Conservation (phyloP, 1,284 basidiomycete genomes). For the Pholiota adiposa region DNA sequence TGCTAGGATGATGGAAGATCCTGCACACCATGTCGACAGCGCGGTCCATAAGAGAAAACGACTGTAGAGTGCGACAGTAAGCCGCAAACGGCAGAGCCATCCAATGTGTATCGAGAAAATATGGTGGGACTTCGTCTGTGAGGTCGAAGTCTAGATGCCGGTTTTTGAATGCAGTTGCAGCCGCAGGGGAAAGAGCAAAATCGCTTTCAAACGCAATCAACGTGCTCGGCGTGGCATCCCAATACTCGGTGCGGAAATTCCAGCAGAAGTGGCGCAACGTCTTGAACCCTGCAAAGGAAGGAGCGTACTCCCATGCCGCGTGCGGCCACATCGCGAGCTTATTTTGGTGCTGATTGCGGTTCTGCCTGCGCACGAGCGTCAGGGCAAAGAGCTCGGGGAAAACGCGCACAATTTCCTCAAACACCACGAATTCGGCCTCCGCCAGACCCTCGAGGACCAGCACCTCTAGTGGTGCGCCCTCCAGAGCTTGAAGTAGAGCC, state of each 20-base stretch:
- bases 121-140: constrained; percentile 20
- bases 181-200: constrained; percentile 7
- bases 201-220: constrained; percentile 22
- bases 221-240: constrained; percentile 25
- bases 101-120: constrained; percentile 26
- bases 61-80: constrained; percentile 20
- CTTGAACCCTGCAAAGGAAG: constrained; percentile 15
- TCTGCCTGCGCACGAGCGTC: constrained; percentile 25
- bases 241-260: constrained; percentile 26
- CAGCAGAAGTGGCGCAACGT: constrained; percentile 24
- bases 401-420: constrained; percentile 16
- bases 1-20: constrained; percentile 7
- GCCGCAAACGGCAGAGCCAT: constrained; percentile 25
- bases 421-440: constrained; percentile 17
- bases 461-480: constrained; percentile 18
- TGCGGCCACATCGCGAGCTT: constrained; percentile 24
- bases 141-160: constrained; percentile 6
- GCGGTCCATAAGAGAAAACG: constrained; percentile 27
- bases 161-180: neutral
- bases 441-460: constrained; percentile 26
- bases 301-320: constrained; percentile 26
- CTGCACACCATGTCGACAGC: constrained; percentile 24
- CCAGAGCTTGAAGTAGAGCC: constrained; percentile 14
- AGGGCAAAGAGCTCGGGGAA: constrained; percentile 21
- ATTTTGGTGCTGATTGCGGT: constrained; percentile 22